Percentiles rank a stretch among this genome's conserved stretches.
phyloP scores from a whole-genome alignment of 2,329 filamentous ascomycete species.

The Fonsecaea multimorphosa region DNA sequence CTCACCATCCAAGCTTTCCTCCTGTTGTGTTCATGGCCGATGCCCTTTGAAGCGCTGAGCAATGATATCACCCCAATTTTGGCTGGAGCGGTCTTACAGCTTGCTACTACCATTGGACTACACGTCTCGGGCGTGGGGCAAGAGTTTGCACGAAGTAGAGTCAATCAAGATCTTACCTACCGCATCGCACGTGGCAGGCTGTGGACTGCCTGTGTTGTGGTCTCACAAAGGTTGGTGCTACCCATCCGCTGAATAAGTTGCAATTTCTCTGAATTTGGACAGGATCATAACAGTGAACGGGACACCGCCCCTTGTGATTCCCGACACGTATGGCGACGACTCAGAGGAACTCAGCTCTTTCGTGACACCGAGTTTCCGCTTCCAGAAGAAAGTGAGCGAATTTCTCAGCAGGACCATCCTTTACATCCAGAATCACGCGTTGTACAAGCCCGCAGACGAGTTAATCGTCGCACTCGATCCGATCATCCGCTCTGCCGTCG shows the following conservation, averaged over 20 bases:
- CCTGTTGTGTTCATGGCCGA: conserved; percentile 16
- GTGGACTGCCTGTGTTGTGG: conserved; percentile 14
- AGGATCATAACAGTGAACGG: conserved; percentile 14
- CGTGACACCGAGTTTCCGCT: conserved; percentile 6
- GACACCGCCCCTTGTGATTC: conserved; percentile 19
- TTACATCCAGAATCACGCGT: conserved; percentile 8
- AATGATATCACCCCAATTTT: conserved; percentile 14
- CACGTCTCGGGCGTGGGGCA: conserved; percentile 17
- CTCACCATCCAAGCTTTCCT: conserved; percentile 18
- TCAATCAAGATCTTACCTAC: not conserved
- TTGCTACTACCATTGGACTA: conserved; percentile 13
- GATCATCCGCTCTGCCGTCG: not conserved
- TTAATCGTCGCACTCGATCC: not conserved
- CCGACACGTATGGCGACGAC: conserved; percentile 10
- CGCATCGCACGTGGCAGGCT: conserved; percentile 7
- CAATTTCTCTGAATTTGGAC: not conserved
- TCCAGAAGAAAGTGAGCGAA: conserved; percentile 16
- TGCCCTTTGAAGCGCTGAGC: conserved; percentile 8
- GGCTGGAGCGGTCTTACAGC: conserved; percentile 13
- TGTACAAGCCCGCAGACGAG: conserved; percentile 7
- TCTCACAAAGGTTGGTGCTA: conserved; percentile 17
- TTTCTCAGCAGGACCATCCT: conserved; percentile 8
- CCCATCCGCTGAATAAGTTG: not conserved
- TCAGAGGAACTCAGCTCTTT: not conserved
- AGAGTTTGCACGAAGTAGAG: conserved; percentile 16